Evolutionary conservation across 805 yeast genomes (phyloP).

Genomic region (Schwanniomyces vanrijiae): DNA sequence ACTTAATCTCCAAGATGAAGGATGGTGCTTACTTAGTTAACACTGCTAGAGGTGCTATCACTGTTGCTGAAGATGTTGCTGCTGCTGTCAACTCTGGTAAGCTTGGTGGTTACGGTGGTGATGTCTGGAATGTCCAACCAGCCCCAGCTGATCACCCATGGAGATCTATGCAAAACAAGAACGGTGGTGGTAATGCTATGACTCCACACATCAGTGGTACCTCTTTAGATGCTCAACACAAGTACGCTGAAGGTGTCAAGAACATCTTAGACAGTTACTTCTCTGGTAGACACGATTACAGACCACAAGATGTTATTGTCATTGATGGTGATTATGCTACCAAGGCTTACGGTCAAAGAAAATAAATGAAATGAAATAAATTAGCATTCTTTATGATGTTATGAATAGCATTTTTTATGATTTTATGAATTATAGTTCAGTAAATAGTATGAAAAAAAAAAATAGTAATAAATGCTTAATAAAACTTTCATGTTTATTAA

Average conservation of each 20-base stretch:
- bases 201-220: constrained; percentile 82
- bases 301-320: constrained; percentile 75
- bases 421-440: too few relatives aligned
- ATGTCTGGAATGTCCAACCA: constrained; percentile 85
- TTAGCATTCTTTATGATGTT: too few relatives aligned
- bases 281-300: constrained; percentile 61
- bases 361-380: constrained; percentile 6
- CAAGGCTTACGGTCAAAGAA: constrained; percentile 62
- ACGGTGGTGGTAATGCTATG: constrained; percentile 81
- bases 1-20: constrained; percentile 65
- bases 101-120: constrained; percentile 79
- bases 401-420: too few relatives aligned
- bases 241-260: constrained; percentile 72
- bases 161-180: constrained; percentile 65
- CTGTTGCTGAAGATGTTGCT: constrained; percentile 71
- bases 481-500: too few relatives aligned
- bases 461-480: too few relatives aligned
- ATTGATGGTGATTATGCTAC: constrained; percentile 73
- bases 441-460: too few relatives aligned
- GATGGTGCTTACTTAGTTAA: constrained; percentile 72
- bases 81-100: constrained; percentile 70
- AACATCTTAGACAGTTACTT: constrained; percentile 64
- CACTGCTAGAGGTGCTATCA: constrained; percentile 82
- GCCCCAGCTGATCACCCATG: constrained; percentile 78
- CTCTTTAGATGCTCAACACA: constrained; percentile 73